Evolutionary conservation across 768 basidiomycete species (phyloP).

Genomic region (Lactarius hengduanensis): DNA sequence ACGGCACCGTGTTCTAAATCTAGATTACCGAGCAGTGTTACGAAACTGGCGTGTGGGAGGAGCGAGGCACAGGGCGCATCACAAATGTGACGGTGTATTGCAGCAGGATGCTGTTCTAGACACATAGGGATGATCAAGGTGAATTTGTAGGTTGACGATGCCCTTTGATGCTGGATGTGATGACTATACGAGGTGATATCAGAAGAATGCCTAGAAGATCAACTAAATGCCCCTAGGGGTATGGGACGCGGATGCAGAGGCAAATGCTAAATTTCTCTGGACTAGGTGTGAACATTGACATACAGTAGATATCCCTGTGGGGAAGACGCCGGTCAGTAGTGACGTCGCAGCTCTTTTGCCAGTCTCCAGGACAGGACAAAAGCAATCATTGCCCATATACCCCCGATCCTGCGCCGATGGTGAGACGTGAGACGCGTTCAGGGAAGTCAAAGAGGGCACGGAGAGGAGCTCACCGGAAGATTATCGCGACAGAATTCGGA

Average conservation of each 20-base stretch:
- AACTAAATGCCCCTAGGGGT: constrained; percentile 10
- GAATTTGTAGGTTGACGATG: background rate
- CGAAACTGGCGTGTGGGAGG: constrained; percentile 6
- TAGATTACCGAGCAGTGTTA: background rate
- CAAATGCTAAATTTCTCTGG: background rate
- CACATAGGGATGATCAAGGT: constrained; percentile 17
- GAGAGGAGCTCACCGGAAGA: constrained; percentile 38
- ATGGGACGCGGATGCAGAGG: background rate
- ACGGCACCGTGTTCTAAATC: constrained; percentile 73
- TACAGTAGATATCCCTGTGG: constrained; percentile 1
- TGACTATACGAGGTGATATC: constrained; percentile 7
- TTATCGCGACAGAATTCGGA: constrained; percentile 42
- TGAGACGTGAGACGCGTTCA: background rate
- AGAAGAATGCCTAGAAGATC: background rate
- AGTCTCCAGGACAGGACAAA: constrained; percentile 31
- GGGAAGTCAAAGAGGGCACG: too few relatives aligned
- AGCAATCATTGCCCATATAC: constrained; percentile 31
- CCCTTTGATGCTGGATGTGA: background rate
- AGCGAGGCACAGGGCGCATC: constrained; percentile 15
- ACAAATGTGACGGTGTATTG: background rate
- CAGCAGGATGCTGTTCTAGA: background rate
- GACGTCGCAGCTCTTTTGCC: constrained; percentile 28
- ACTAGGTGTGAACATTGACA: background rate
- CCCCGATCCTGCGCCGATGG: constrained; percentile 27
- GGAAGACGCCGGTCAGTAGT: constrained; percentile 10